phyloP scores from a whole-genome alignment of 805 yeast species.

The Saccharomyces paradoxus region DNA sequence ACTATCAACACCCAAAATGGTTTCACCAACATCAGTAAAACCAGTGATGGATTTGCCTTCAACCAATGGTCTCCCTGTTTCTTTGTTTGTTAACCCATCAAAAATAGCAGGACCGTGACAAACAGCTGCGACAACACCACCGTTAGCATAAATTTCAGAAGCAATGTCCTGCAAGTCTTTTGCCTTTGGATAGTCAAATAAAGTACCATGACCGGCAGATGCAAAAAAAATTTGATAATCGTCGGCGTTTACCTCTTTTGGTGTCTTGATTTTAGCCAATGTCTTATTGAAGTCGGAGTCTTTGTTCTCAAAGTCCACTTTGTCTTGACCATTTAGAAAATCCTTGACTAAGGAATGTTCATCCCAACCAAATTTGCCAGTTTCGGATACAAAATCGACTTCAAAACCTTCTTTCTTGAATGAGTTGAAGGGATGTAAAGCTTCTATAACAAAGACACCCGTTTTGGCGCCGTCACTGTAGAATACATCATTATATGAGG shows the following conservation, averaged over 20 bases:
- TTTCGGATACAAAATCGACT: slow-evolving; percentile 51
- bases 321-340: slow-evolving; percentile 40
- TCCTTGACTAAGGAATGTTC: slow-evolving; percentile 41
- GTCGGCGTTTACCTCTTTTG: slow-evolving; percentile 40
- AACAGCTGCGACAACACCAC: slow-evolving; percentile 55
- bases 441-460: slow-evolving; percentile 55
- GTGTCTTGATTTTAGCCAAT: slow-evolving; percentile 37
- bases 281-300: slow-evolving; percentile 34
- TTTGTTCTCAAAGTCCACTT: slow-evolving; percentile 33
- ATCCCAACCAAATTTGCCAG: slow-evolving; percentile 51
- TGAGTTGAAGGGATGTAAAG: slow-evolving; percentile 47
- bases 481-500: slow-evolving; percentile 39
- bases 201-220: slow-evolving; percentile 60
- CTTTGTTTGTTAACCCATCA: slow-evolving; percentile 37
- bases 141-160: slow-evolving; percentile 38
- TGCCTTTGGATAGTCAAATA: slow-evolving; percentile 51
- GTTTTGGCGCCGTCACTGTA: slow-evolving; percentile 52
- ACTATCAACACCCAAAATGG: slow-evolving; percentile 15
- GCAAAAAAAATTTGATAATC: slow-evolving; percentile 51
- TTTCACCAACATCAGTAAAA: slow-evolving; percentile 51
- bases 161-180: slow-evolving; percentile 39
- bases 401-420: slow-evolving; percentile 43
- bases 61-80: slow-evolving; percentile 38
- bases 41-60: slow-evolving; percentile 53
- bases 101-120: slow-evolving; percentile 64